These are phyloP conservation scores for Phaeosphaeria sp. DNA, from an alignment of 2,329 filamentous ascomycete genomes.

Conservation along the genomic window DNA sequence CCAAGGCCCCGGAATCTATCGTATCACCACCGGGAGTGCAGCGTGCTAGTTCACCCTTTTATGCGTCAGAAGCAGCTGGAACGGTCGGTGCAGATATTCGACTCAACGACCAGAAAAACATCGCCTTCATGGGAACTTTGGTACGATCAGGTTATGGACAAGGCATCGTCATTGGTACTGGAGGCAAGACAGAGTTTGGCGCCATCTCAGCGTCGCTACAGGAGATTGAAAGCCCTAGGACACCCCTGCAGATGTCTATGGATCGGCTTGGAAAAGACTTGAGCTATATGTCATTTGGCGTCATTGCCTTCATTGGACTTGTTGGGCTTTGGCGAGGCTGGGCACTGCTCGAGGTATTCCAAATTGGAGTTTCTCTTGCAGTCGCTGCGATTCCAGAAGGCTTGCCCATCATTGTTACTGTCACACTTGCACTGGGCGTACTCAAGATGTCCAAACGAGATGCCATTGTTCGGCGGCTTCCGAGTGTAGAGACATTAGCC, in stretches of 20 bases:
- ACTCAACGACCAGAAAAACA: slow-evolving; percentile 80
- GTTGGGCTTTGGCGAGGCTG: slow-evolving; percentile 91
- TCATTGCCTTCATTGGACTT: slow-evolving; percentile 91
- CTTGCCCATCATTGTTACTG: slow-evolving; percentile 96
- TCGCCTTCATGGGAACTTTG: slow-evolving; percentile 97
- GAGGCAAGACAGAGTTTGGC: slow-evolving; percentile 91
- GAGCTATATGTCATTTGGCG: slow-evolving; percentile 93
- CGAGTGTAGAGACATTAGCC: slow-evolving; percentile 95
- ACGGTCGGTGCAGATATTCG: slow-evolving; percentile 70
- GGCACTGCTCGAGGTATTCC: slow-evolving; percentile 90
- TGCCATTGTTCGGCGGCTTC: slow-evolving; percentile 93
- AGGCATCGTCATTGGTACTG: slow-evolving; percentile 96
- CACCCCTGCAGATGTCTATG: slow-evolving; percentile 94
- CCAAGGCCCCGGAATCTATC: slow-evolving; percentile 73
- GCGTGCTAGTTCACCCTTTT: slow-evolving; percentile 62
- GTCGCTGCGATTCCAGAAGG: slow-evolving; percentile 97
- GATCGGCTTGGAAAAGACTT: slow-evolving; percentile 95
- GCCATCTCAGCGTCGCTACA: slow-evolving; percentile 94
- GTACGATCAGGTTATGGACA: slow-evolving; percentile 95
- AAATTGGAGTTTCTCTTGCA: slow-evolving; percentile 94
- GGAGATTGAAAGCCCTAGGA: slow-evolving; percentile 93
- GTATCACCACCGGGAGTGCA: slow-evolving; percentile 47
- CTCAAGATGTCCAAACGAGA: slow-evolving; percentile 95
- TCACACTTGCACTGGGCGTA: slow-evolving; percentile 92
- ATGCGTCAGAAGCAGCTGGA: slow-evolving; percentile 64